phyloP scores from a whole-genome alignment of 352 stramenopile genomes.

The Globisporangium sylvaticum region DNA sequence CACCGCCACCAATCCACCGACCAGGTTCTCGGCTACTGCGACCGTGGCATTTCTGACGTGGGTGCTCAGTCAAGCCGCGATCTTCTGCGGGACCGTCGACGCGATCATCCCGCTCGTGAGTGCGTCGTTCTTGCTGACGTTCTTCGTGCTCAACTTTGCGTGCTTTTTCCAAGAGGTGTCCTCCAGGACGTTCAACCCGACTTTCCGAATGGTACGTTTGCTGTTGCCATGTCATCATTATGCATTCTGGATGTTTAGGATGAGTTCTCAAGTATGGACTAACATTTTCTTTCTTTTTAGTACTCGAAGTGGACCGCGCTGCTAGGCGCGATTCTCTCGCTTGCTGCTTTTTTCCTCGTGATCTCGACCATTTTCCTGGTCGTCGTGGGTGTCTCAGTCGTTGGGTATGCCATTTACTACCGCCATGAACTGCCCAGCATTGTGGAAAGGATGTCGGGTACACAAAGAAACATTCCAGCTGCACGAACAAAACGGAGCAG shows the following conservation, averaged over 20 bases:
- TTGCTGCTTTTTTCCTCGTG: slow-evolving; percentile 39
- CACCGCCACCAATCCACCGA: background rate
- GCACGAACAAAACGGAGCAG: background rate
- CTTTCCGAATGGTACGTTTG: slow-evolving; percentile 39
- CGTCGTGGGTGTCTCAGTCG: slow-evolving; percentile 17
- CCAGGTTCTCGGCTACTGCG: background rate
- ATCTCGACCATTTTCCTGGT: slow-evolving; percentile 38
- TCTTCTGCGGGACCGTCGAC: slow-evolving; percentile 41
- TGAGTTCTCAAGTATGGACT: background rate
- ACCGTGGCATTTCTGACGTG: slow-evolving; percentile 19
- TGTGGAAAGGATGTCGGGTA: slow-evolving; percentile 3
- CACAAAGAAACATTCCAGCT: background rate
- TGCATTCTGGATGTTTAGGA: background rate
- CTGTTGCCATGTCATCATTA: background rate
- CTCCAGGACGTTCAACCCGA: slow-evolving; percentile 29
- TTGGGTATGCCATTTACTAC: slow-evolving; percentile 29
- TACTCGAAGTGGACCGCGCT: slow-evolving; percentile 54
- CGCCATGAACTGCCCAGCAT: slow-evolving; percentile 22
- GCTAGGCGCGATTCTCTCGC: slow-evolving; percentile 34
- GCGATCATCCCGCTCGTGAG: slow-evolving; percentile 37
- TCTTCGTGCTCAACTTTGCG: slow-evolving; percentile 46
- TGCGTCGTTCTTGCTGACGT: slow-evolving; percentile 42
- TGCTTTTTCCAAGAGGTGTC: slow-evolving; percentile 55
- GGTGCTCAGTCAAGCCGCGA: slow-evolving; percentile 24
- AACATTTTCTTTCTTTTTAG: slow-evolving; percentile 15